Evolutionary conservation across 129 eudicot genomes (phyloP).

Genomic region (Lactuca sativa): DNA sequence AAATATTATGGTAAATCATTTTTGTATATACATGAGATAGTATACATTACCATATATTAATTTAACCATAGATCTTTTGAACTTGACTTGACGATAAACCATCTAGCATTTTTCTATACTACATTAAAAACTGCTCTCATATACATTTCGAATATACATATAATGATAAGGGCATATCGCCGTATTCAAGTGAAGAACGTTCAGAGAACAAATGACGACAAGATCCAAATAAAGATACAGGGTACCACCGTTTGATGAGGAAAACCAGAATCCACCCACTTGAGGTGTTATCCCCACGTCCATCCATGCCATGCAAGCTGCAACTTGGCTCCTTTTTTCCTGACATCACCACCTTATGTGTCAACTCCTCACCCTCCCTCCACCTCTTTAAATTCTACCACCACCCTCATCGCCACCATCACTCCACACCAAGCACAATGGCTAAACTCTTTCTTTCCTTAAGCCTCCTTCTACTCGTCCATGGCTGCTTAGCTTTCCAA

Average conservation of each 20-base stretch:
- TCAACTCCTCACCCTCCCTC: slow-evolving; percentile 21
- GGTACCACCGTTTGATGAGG: slow-evolving; percentile 3
- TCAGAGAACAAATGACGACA: neutral
- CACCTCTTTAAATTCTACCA: slow-evolving; percentile 27
- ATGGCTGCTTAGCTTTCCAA: slow-evolving; percentile 39
- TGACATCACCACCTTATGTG: slow-evolving; percentile 27
- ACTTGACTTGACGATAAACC: too few relatives aligned
- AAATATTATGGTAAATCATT: too few relatives aligned
- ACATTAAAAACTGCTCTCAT: neutral
- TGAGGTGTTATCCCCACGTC: slow-evolving; percentile 17
- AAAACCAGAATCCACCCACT: slow-evolving; percentile 20
- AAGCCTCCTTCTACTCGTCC: slow-evolving; percentile 26
- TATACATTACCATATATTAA: too few relatives aligned
- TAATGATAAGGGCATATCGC: neutral
- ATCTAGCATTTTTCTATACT: too few relatives aligned
- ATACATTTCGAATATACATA: too few relatives aligned
- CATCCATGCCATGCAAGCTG: slow-evolving; percentile 39
- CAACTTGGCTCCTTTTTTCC: slow-evolving; percentile 33
- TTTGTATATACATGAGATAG: too few relatives aligned
- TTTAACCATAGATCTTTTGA: too few relatives aligned
- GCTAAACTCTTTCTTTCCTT: slow-evolving; percentile 41
- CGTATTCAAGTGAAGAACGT: neutral
- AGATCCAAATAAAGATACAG: neutral
- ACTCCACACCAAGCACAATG: slow-evolving; percentile 32
- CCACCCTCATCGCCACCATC: neutral